Conservation (phyloP, 1,284 basidiomycete genomes). For the Sanghuangporus sanghuang region DNA sequence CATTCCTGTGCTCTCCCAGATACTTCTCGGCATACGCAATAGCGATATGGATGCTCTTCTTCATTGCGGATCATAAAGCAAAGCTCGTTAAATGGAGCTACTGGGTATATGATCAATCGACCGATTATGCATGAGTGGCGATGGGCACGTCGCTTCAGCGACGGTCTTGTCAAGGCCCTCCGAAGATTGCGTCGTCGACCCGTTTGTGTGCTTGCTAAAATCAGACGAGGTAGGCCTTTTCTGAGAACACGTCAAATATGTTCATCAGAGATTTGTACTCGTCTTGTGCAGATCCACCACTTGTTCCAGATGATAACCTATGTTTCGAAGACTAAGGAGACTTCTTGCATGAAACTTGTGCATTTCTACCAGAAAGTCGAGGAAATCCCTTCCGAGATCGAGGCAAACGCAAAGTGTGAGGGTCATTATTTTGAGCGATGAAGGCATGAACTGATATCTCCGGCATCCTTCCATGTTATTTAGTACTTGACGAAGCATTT, state of each 20-base stretch:
- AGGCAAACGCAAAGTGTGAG: constrained; percentile 57
- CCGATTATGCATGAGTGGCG: constrained; percentile 36
- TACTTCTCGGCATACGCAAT: constrained; percentile 59
- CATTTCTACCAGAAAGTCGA: constrained; percentile 52
- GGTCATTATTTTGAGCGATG: constrained; percentile 14
- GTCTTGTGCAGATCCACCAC: constrained; percentile 46
- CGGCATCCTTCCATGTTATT: background rate
- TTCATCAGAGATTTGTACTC: background rate
- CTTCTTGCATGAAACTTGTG: constrained; percentile 58
- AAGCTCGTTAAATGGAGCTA: constrained; percentile 47
- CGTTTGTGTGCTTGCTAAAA: background rate
- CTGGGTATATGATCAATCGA: constrained; percentile 61
- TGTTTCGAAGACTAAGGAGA: constrained; percentile 61
- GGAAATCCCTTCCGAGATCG: constrained; percentile 52
- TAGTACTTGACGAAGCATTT: constrained; percentile 25
- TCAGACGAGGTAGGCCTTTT: background rate
- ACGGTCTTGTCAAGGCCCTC: constrained; percentile 31
- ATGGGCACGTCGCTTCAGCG: constrained; percentile 38
- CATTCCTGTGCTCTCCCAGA: constrained; percentile 30
- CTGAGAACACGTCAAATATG: background rate
- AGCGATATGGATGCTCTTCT: constrained; percentile 42
- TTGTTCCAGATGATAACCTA: constrained; percentile 62
- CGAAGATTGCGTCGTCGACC: background rate
- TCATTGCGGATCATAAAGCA: constrained; percentile 46
- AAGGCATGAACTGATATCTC: constrained; percentile 3